Conservation (phyloP, 208 protist genomes). For the Leptomonas pyrrhocoris region DNA sequence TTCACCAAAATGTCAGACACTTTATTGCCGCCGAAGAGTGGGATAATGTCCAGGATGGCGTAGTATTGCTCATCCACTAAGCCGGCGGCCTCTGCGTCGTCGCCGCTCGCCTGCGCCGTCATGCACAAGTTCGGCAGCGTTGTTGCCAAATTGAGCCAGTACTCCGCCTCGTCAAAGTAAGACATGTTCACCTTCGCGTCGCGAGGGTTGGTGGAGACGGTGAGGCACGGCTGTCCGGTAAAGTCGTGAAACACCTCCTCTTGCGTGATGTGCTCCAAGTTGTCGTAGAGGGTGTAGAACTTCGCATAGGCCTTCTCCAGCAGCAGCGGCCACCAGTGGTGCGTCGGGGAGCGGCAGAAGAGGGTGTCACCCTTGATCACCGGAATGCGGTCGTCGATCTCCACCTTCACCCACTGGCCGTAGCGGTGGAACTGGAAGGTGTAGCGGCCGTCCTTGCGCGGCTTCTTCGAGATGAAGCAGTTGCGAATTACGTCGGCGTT, state of each 20-base stretch:
- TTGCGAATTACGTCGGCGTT: conserved; percentile 62
- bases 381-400: conserved; percentile 69
- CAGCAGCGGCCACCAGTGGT: conserved; percentile 76
- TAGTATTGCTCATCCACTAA: conserved; percentile 50
- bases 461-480: conserved; percentile 53
- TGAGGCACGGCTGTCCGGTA: conserved; percentile 52
- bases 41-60: conserved; percentile 53
- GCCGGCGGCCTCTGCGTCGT: conserved; percentile 33
- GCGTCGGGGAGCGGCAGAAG: conserved; percentile 66
- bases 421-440: conserved; percentile 72
- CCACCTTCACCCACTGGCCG: conserved; percentile 63
- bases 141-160: conserved; percentile 61
- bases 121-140: conserved; percentile 50
- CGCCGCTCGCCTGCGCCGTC: conserved; percentile 34
- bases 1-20: conserved; percentile 64
- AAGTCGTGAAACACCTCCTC: conserved; percentile 74
- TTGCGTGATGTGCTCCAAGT: conserved; percentile 56
- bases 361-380: conserved; percentile 54
- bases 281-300: conserved; percentile 79
- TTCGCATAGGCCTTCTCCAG: conserved; percentile 83
- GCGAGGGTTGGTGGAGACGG: conserved; percentile 40
- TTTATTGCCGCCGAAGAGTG: conserved; percentile 47
- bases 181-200: conserved; percentile 47
- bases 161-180: conserved; percentile 57
- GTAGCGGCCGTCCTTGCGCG: conserved; percentile 64